Evolutionary conservation across 352 stramenopile species (phyloP), one percentile per base, ranked within the genome.

Genomic region (Globisporangium mamillatum): DNA sequence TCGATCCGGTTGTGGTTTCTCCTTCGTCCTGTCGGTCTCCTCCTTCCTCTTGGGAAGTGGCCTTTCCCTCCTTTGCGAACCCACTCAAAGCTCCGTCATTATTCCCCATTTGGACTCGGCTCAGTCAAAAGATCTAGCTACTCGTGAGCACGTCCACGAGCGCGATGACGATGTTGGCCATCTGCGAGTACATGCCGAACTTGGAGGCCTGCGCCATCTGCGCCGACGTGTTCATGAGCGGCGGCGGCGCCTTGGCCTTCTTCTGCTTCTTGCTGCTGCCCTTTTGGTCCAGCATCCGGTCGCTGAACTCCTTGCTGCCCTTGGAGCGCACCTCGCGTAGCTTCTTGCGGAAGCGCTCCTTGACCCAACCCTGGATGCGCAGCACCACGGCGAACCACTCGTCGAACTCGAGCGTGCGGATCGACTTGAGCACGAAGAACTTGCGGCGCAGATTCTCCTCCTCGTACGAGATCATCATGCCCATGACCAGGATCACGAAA

Each of bases 381-480:
- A 92, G 67, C 57, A 92, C 85, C 34, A 91, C 83, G 34, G 77
- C 69, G 64, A 93, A 92, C 86, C 86, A 92, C 59, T 91, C 81
- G 62, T 92, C 82, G 44, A 94, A 94, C 72, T 94, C 86, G 54
- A 92, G 78, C 36, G 80, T 90, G 12, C 86, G 82, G 62, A 94
- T 89, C 10, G 79, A 90, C 71, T 91, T 92, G 72, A 92, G 86
- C 64, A 94, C 80, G 68, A 94, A 94, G 64, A 94, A 94, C 41
- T 77, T 77, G 46, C 86, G 84, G 25, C 86, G 86, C 46, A 94
- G 59, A 73, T 78, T 83, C 67, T 94, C 86, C 73, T 94, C 86
- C 50, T 94, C 86, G 72, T 94, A 78, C 59, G 79, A 90, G 69
- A 94, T 94, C 84, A 94, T 92, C 86, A 94, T 94, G 6, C 86